Percentiles rank a stretch among this genome's conserved stretches.
These are phyloP conservation scores for Avena insularis DNA, from an alignment of 176 grass and related monocot genomes.

Conservation along the genomic window DNA sequence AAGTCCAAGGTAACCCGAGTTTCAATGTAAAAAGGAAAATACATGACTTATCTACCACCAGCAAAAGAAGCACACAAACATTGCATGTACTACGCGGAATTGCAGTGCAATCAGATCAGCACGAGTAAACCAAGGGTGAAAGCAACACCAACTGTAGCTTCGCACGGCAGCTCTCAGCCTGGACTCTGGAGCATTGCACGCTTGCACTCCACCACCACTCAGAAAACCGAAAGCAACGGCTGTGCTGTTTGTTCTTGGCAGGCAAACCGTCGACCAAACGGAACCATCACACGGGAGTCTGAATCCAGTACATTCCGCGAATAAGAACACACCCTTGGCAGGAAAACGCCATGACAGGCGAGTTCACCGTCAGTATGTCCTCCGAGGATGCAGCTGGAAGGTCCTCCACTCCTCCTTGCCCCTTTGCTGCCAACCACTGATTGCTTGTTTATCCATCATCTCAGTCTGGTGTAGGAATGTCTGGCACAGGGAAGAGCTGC, in stretches of 20 bases:
- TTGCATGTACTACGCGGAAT: neutral
- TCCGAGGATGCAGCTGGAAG: constrained; percentile 12
- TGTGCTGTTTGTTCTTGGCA: neutral
- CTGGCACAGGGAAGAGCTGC: constrained; percentile 11
- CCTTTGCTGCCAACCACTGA: neutral
- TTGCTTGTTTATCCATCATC: neutral
- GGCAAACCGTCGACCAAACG: neutral
- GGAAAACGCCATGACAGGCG: neutral
- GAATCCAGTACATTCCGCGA: constrained; percentile 23
- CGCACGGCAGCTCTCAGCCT: constrained; percentile 30
- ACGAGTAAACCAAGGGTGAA: neutral
- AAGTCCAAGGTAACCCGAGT: neutral
- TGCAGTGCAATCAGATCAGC: neutral
- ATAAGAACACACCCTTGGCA: neutral
- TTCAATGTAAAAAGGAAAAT: neutral
- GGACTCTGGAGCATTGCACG: constrained; percentile 21
- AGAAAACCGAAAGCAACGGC: constrained; percentile 37
- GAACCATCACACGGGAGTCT: neutral
- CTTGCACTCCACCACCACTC: neutral
- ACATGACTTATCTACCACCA: neutral
- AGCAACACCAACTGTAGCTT: constrained; percentile 23
- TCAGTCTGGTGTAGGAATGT: neutral
- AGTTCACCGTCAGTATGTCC: constrained; percentile 15
- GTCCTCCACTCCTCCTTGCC: neutral
- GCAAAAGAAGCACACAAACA: neutral